These are phyloP conservation scores for Carnegiea gigantea DNA, from an alignment of 179 eudicot species.

Conservation along the genomic window DNA sequence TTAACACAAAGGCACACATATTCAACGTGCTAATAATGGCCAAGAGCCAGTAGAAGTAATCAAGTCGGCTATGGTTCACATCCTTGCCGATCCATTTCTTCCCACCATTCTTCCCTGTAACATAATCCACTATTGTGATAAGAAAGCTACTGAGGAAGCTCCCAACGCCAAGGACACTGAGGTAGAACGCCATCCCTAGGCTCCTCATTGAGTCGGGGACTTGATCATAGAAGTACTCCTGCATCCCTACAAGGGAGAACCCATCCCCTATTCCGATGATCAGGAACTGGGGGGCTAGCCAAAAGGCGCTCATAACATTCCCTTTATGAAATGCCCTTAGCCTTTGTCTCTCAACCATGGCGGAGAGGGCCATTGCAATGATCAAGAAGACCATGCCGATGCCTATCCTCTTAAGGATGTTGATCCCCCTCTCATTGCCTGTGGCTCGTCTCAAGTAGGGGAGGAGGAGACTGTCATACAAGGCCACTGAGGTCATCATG, in stretches of 20 bases:
- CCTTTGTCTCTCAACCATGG: constrained; percentile 52
- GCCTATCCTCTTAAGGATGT: constrained; percentile 72
- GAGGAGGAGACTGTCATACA: constrained; percentile 54
- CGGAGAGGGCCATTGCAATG: constrained; percentile 56
- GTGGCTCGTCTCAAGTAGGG: constrained; percentile 49
- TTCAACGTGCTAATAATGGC: constrained; percentile 43
- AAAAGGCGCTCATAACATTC: constrained; percentile 43
- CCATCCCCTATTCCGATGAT: constrained; percentile 62
- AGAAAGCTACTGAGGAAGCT: constrained; percentile 54
- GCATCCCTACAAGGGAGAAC: constrained; percentile 73
- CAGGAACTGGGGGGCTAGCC: constrained; percentile 69
- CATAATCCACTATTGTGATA: constrained; percentile 41
- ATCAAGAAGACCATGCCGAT: constrained; percentile 60
- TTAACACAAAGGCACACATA: constrained; percentile 33
- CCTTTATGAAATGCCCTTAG: constrained; percentile 22
- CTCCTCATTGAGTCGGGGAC: constrained; percentile 85
- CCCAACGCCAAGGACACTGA: constrained; percentile 62
- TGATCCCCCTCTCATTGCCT: constrained; percentile 77
- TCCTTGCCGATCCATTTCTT: constrained; percentile 68
- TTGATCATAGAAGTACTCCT: constrained; percentile 78
- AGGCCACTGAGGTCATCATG: constrained; percentile 35
- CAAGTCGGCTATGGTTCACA: constrained; percentile 58
- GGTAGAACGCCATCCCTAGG: constrained; percentile 64
- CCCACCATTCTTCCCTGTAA: constrained; percentile 41
- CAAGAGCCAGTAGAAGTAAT: constrained; percentile 63